Percentiles rank a stretch among this genome's conserved stretches.
These are phyloP conservation scores for Pezicula neosporulosa DNA, from an alignment of 2,329 filamentous ascomycete genomes.

Conservation along the genomic window DNA sequence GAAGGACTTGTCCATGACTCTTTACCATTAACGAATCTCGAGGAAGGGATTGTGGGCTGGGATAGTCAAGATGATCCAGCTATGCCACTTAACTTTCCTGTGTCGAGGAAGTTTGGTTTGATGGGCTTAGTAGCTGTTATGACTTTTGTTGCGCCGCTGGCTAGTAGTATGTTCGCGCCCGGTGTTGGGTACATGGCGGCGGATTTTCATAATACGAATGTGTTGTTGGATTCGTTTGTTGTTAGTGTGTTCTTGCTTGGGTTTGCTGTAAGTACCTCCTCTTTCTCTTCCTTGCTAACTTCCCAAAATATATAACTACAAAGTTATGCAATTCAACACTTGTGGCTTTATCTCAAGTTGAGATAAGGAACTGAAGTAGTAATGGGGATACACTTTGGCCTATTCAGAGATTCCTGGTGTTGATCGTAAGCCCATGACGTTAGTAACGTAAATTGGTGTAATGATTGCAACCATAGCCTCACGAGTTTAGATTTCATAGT, in stretches of 20 bases:
- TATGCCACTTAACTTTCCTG: constrained; percentile 38
- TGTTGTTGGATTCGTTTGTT: constrained; percentile 10
- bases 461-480: no score
- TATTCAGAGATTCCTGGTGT: no score
- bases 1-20: neutral
- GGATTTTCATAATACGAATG: constrained; percentile 14
- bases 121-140: constrained; percentile 19
- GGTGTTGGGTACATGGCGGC: constrained; percentile 24
- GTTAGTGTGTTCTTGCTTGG: constrained; percentile 53
- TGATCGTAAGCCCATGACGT: no score
- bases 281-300: neutral
- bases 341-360: no score
- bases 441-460: no score
- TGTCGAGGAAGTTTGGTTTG: neutral
- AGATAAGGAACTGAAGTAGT: no score
- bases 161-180: constrained; percentile 40
- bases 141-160: constrained; percentile 18
- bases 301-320: no score
- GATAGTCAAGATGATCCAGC: constrained; percentile 50
- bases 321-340: no score
- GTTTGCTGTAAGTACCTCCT: constrained; percentile 35
- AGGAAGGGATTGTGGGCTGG: constrained; percentile 51
- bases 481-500: no score
- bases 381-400: no score
- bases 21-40: constrained; percentile 35